These are phyloP conservation scores for Lactarius akahatsu DNA, from an alignment of 768 basidiomycete species.

Conservation along the genomic window DNA sequence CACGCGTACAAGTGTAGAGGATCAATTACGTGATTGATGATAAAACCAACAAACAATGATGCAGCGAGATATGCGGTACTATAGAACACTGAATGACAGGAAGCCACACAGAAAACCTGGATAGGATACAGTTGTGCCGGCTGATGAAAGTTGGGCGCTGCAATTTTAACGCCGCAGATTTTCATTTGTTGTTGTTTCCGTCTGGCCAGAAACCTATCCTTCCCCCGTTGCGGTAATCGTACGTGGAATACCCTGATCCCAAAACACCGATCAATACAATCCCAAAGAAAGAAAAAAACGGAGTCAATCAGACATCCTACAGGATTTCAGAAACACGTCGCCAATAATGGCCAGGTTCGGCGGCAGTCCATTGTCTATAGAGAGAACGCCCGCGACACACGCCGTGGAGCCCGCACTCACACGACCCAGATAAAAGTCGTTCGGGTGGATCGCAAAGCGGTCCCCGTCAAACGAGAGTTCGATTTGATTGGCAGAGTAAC, in stretches of 20 bases:
- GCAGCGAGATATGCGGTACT: not conserved
- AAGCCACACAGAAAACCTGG: not conserved
- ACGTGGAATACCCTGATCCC: conserved; percentile 55
- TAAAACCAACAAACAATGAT: not conserved
- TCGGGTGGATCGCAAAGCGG: conserved; percentile 42
- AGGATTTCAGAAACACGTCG: conserved; percentile 66
- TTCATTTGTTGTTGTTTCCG: conserved; percentile 44
- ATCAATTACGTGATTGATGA: not conserved
- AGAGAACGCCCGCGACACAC: conserved; percentile 58
- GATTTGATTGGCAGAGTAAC: conserved; percentile 39
- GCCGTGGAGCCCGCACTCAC: conserved; percentile 41
- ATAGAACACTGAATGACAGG: not conserved
- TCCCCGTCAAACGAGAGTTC: conserved; percentile 47
- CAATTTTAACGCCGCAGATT: not conserved
- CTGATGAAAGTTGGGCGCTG: not conserved
- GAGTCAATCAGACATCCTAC: conserved; percentile 35
- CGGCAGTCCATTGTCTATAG: conserved; percentile 47
- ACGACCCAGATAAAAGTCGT: conserved; percentile 58
- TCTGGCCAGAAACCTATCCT: conserved; percentile 61
- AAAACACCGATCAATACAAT: not conserved
- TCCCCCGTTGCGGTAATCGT: conserved; percentile 54
- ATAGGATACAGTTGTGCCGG: not conserved
- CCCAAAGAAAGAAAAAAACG: too few relatives aligned
- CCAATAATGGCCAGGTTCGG: conserved; percentile 59
- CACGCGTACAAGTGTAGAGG: not conserved